Base-by-base conservation (phyloP, 768 basidiomycete species). In the Tylopilus vinaceipallidus region DNA sequence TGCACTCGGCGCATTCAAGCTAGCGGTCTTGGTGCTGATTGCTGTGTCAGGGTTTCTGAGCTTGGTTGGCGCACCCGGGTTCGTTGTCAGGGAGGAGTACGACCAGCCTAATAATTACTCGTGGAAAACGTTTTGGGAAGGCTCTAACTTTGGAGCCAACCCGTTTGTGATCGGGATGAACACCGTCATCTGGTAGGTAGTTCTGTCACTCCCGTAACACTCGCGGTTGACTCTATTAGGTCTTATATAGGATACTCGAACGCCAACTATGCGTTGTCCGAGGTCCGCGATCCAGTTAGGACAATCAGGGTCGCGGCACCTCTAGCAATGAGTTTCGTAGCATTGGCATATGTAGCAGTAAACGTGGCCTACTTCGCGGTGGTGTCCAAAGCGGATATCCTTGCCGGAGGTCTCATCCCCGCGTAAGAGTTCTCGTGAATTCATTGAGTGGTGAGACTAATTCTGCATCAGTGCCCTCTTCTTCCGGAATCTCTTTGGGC, bases 301-400 rank as follows among this genome's bases (percentile, higher is more conserved):
- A 89, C 86, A 1, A 78, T 91, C 61, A 86, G 82, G 58, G 71
- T 76, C 10, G 88, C 87, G 0, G 84, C 83, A 1, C 85, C 87
- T 0, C 59, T 85, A 3, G 86, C 84, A 0, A 77, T 89, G 73
- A 43, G 73, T 7, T 70, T 74, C 20, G 81, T 88, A n/a, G 74
- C 79, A 0, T 54, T 75, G 0, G 73, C 83, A 6, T 90, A 90
- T 56, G 38, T 89, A 27, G 69, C 79, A 11, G 79, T 86, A 45
- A 88, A 88, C 54, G 58, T 88, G 8, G 85, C 86, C 6, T 91
- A 88, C 63, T 87, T 86, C 58, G 79, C 83, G 0, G 88, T 82
- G 4, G 83, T 90, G 3, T 81, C 83, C 11, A 86, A 84, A 60
- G 68, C 71, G 7, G 85, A 88, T 52, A 88, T 91, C 35, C 61